A percentile compares a stretch with the other conserved stretches of the same genome.
Conservation (phyloP, 345 rosid genomes). For the Combretum micranthum region DNA sequence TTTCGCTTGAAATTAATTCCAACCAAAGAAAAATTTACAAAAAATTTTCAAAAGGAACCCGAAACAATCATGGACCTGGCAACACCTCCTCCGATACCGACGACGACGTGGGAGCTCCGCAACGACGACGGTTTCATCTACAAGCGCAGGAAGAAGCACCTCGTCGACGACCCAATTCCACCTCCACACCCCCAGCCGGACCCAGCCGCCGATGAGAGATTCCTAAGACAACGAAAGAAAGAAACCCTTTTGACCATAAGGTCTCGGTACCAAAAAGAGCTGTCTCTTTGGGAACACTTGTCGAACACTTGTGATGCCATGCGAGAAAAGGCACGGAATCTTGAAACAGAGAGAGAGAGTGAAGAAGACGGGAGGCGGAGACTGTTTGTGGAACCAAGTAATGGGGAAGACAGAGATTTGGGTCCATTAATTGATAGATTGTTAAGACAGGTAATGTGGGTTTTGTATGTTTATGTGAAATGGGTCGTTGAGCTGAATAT, state of each 20-base stretch:
- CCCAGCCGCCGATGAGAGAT: conserved; percentile 33
- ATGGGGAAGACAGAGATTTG: conserved; percentile 8
- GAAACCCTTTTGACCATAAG: conserved; percentile 41
- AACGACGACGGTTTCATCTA: conserved; percentile 75
- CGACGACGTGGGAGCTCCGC: conserved; percentile 64
- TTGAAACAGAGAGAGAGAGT: conserved; percentile 12
- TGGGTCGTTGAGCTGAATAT: no score
- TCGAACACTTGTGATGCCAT: conserved; percentile 46
- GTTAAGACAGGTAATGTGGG: conserved; percentile 48
- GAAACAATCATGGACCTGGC: conserved; percentile 15
- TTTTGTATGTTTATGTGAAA: neutral
- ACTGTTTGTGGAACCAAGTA: conserved; percentile 2
- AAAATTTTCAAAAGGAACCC: no score
- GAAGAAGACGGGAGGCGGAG: conserved; percentile 11
- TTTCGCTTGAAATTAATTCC: no score
- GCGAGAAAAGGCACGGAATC: conserved; percentile 34
- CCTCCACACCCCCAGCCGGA: conserved; percentile 13
- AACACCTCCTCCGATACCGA: conserved; percentile 6
- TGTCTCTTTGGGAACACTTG: conserved; percentile 55
- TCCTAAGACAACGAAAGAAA: conserved; percentile 37
- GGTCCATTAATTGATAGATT: conserved; percentile 45
- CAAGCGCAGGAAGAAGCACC: conserved; percentile 54
- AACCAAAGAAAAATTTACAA: no score
- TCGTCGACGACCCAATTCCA: conserved; percentile 8
- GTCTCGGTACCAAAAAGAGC: conserved; percentile 48